Conservation (phyloP, 192 early-diverging fungal species). For the Polychytrium aggregatum region DNA sequence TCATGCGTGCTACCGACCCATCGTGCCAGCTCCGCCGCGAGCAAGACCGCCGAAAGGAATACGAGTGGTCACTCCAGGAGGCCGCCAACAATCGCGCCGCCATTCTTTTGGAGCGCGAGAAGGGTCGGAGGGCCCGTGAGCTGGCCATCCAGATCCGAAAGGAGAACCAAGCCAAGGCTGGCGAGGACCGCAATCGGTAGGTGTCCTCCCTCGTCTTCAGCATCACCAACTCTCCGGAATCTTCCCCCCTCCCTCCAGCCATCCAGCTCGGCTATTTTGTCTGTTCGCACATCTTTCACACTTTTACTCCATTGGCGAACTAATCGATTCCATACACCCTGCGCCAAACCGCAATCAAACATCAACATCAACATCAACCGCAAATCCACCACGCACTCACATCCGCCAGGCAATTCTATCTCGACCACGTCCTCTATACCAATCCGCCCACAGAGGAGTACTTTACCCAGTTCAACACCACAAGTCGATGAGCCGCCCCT, state of each 20-base stretch:
- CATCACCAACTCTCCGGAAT: too few species aligned
- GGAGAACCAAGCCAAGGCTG: conserved; percentile 27
- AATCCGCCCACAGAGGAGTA: conserved; percentile 37
- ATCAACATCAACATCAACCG: too few species aligned
- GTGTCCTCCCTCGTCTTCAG: too few species aligned
- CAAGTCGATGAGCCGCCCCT: conserved; percentile 9
- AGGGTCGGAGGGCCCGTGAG: conserved; percentile 15
- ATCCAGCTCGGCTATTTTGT: too few species aligned
- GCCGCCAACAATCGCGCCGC: conserved; percentile 25
- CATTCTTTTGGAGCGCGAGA: conserved; percentile 31
- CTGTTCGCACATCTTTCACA: too few species aligned
- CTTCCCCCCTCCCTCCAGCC: too few species aligned
- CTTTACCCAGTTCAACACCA: conserved; percentile 47
- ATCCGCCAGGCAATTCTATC: conserved; percentile 20
- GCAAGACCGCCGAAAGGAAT: conserved; percentile 15
- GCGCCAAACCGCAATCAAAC: too few species aligned
- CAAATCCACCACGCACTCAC: too few species aligned
- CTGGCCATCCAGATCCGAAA: conserved; percentile 18
- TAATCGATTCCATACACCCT: too few species aligned
- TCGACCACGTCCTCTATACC: conserved; percentile 40
- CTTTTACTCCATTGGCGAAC: too few species aligned
- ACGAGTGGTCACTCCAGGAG: conserved; percentile 22
- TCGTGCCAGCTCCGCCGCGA: conserved; percentile 18
- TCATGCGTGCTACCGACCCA: too few species aligned
- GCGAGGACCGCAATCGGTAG: conserved; percentile 27